Base-by-base conservation (phyloP, 2,329 filamentous ascomycete species). In the Talaromyces sp. region DNA sequence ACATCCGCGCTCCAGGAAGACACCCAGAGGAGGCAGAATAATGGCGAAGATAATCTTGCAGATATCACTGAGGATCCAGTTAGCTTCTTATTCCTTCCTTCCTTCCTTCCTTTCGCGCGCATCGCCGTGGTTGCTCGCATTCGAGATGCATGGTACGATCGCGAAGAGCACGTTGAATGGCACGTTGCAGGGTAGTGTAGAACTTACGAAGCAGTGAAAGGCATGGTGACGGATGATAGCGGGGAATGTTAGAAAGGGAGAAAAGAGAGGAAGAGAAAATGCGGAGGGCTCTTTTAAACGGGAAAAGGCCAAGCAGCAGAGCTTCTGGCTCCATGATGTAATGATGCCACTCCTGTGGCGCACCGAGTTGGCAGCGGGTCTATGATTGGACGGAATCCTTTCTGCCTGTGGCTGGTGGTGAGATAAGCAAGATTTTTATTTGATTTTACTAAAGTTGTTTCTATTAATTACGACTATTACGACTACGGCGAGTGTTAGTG, bases 1-100 rank as follows among this genome's bases (percentile, higher is more conserved):
- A 79, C 91, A 96, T 68, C 91, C 91, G 65, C 88, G 86, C 87
- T 96, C 91, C 65, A 96, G 89, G 84, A 96, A 94, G 73, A 96
- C 91, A 80, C 91, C 91, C 51, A 96, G 78, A 72, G 91, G 91
- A 52, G 91, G 91, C 62, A 96, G 85, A 79, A 96, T 80, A 81
- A 96, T 81, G 81, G 91, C 91, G 78, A 96, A 83, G 77, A 96
- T 83, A 81, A 89, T 88, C 80, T 89, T 89, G 84, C 86, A 86
- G 77, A 89, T 85, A 72, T 90, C 86, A 73, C 86, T 32, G 36
- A 10, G 29, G 14, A 8, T 4, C 27, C 20, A 41, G 35, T 49
- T n/a, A 36, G 54, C 60, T 32, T 14, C 22, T 16, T 11, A 14
- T 27, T 16, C 14, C 17, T 24, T 10, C 3, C 27, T 24, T 20